These are phyloP conservation scores for Bauhinia variegata DNA, from an alignment of 306 rosid genomes.

Conservation along the genomic window DNA sequence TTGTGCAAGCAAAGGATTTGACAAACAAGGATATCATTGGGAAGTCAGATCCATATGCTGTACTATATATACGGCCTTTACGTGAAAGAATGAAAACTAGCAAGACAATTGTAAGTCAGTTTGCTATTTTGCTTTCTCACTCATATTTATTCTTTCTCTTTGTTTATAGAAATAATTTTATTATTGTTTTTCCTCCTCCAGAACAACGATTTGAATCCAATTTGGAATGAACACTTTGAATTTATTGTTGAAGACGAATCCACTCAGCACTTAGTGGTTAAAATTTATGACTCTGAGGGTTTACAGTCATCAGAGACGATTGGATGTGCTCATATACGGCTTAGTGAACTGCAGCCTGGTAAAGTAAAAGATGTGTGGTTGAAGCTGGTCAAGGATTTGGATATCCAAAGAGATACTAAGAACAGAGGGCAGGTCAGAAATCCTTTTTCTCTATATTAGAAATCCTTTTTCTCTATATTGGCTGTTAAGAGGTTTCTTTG, in stretches of 20 bases:
- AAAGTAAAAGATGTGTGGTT: conserved; percentile 94
- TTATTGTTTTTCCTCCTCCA: conserved; percentile 39
- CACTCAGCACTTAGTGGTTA: conserved; percentile 82
- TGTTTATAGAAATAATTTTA: conserved; percentile 30
- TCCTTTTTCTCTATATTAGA: conserved; percentile 27
- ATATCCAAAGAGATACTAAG: conserved; percentile 83
- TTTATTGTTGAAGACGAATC: conserved; percentile 84
- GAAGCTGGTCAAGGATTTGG: conserved; percentile 96
- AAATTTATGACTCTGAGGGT: conserved; percentile 79
- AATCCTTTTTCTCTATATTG: conserved; percentile 29
- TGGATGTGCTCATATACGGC: conserved; percentile 66
- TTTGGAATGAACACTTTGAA: conserved; percentile 97
- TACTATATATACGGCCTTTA: conserved; percentile 73
- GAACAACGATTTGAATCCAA: conserved; percentile 94
- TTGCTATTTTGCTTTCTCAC: conserved; percentile 9
- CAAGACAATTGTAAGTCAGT: conserved; percentile 77
- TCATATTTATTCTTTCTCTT: conserved; percentile 21
- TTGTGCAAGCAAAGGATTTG: conserved; percentile 93
- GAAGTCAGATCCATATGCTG: conserved; percentile 94
- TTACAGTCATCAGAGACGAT: conserved; percentile 76
- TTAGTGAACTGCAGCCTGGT: conserved; percentile 87
- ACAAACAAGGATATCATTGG: conserved; percentile 94
- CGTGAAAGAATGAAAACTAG: conserved; percentile 81
- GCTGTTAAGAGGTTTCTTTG: conserved; percentile 30
- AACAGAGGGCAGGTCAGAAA: conserved; percentile 81